These are phyloP conservation scores for Candida gorgasii DNA, from an alignment of 805 yeast species.

Conservation along the genomic window DNA sequence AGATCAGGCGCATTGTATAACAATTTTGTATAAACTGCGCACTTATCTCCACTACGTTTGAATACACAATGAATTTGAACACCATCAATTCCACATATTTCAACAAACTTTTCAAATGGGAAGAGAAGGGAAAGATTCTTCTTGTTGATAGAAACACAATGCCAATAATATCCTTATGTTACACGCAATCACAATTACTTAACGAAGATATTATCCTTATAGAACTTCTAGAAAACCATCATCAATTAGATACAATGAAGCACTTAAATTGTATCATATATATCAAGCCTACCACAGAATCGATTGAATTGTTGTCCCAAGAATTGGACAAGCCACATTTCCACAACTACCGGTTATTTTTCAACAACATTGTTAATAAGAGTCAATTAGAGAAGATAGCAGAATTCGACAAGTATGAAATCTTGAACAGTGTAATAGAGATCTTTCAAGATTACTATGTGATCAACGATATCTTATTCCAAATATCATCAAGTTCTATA, in stretches of 20 bases:
- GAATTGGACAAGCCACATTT: conserved; percentile 83
- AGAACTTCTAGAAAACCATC: conserved; percentile 58
- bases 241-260: conserved; percentile 57
- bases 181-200: conserved; percentile 83
- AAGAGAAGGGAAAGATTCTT: conserved; percentile 46
- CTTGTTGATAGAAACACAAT: conserved; percentile 81
- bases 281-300: conserved; percentile 67
- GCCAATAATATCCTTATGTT: conserved; percentile 79
- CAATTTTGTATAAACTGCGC: too few species aligned
- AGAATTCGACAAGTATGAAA: conserved; percentile 85
- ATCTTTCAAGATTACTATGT: conserved; percentile 81
- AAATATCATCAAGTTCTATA: conserved; percentile 22
- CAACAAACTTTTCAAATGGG: conserved; percentile 26
- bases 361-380: conserved; percentile 75
- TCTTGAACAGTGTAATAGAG: conserved; percentile 74
- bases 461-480: conserved; percentile 66
- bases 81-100: conserved; percentile 33
- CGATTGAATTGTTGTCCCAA: conserved; percentile 57
- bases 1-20: too few species aligned
- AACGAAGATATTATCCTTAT: conserved; percentile 83
- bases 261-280: conserved; percentile 82
- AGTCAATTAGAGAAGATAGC: conserved; percentile 83
- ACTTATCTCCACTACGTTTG: too few species aligned
- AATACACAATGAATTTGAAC: conserved; percentile 20
- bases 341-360: conserved; percentile 71